Percentiles rank a stretch among this genome's conserved stretches.
Conservation (phyloP, 2,329 filamentous ascomycete species). For the Furcasterigmium sp. region DNA sequence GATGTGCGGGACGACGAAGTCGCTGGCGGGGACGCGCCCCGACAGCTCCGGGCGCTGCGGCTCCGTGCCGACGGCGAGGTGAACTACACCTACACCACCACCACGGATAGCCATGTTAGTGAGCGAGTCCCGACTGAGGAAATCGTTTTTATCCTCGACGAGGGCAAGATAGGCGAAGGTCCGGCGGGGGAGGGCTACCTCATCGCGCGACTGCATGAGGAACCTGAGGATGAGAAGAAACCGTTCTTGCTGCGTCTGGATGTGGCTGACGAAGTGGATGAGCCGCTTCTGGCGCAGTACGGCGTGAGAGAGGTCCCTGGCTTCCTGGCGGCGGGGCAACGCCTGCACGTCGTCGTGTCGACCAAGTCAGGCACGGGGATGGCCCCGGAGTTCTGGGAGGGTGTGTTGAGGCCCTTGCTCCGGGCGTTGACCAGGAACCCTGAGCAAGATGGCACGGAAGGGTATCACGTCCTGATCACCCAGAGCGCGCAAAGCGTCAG, state of each 20-base stretch:
- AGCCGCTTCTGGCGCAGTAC: constrained; percentile 27
- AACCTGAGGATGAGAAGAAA: constrained; percentile 15
- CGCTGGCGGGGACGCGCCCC: neutral
- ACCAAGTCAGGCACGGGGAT: constrained; percentile 58
- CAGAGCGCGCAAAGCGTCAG: constrained; percentile 57
- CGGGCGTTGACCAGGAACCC: constrained; percentile 16
- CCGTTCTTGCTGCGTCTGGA: constrained; percentile 24
- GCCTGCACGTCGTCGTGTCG: constrained; percentile 63
- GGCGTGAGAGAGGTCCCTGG: constrained; percentile 30
- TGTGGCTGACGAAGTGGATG: constrained; percentile 25
- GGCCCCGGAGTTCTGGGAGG: constrained; percentile 50
- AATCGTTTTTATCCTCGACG: constrained; percentile 17
- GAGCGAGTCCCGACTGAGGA: constrained; percentile 12
- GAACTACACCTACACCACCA: constrained; percentile 6
- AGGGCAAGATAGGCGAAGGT: neutral
- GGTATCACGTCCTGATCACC: constrained; percentile 57
- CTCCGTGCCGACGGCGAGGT: constrained; percentile 6
- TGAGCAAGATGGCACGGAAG: constrained; percentile 10
- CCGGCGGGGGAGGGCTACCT: constrained; percentile 13
- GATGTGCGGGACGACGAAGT: neutral
- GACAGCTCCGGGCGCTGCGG: neutral
- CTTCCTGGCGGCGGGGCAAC: constrained; percentile 21
- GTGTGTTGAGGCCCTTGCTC: constrained; percentile 52
- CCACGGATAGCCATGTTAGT: constrained; percentile 1
- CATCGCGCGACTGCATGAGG: constrained; percentile 33